Evolutionary conservation across 371 early-diverging fungal species (phyloP), one percentile per base, ranked within the genome.

Genomic region (Nematocida parisii): DNA sequence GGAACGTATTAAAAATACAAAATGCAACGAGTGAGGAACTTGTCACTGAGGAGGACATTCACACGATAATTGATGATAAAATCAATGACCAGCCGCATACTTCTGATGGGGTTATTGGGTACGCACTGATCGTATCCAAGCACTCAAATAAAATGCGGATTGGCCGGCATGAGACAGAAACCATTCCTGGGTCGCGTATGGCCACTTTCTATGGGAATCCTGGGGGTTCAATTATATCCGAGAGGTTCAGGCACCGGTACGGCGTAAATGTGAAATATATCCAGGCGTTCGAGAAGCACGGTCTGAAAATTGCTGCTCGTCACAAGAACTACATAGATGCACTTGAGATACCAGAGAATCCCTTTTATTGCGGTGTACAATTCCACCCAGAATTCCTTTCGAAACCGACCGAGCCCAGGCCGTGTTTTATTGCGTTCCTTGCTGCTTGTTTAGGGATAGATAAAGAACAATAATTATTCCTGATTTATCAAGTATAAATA

Each of bases 351-450:
- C 61, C 85, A 47, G 81, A 85, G 15, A 97, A 98, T 87, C 94
- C 94, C 6, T 99, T 91, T 89, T 96, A 91, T 88, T 91, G 97
- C 61, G 98, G 92, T 58, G 92, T 92, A 54, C 99, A 99, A 89
- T 98, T 91, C 87, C 99, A 99, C 83, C 99, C 99, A 42, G 99
- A 99, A 89, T 95, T 95, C 88, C 89, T 93, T 68, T 95, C 95
- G 56, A 91, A 94, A 66, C 96, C 97, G 11, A 87, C 94, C 64
- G 90, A 87, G 81, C 96, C 98, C 3, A 90, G 92, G 27, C 94
- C 97, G 50, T 90, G 93, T 13, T 95, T 98, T 90, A 86, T 91
- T 33, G 96, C 94, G 40, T 91, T 98, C 74, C 44, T 72, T 0
- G 6, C 54, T 9, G 68, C 68, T 6, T 67, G 68, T 27, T 27